A percentile compares a stretch with the other conserved stretches of the same genome.
Conservation (phyloP, 192 early-diverging fungal genomes). For the Endogone sp. region DNA sequence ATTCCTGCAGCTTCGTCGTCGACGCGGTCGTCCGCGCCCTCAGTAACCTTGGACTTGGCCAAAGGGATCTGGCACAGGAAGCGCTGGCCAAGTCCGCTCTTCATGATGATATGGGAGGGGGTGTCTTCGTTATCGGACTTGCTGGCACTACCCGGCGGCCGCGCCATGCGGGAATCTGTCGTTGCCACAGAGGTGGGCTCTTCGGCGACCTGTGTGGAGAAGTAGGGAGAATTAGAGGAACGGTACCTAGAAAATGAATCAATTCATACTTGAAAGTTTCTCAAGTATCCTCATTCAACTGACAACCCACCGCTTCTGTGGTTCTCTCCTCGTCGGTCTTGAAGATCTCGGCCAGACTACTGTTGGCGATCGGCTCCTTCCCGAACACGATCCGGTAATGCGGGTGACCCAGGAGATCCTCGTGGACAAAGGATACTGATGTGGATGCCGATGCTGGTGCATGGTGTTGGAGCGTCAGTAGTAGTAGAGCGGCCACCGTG, state of each 20-base stretch:
- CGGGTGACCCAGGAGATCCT: conserved; percentile 43
- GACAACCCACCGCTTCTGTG: conserved; percentile 7
- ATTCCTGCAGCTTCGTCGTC: conserved; percentile 30
- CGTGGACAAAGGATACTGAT: conserved; percentile 30
- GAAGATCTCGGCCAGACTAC: conserved; percentile 16
- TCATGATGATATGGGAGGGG: conserved; percentile 27
- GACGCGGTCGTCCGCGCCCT: conserved; percentile 10
- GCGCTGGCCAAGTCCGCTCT: conserved; percentile 25
- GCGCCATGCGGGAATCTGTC: background rate
- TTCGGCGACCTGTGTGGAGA: background rate
- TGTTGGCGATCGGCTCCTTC: conserved; percentile 14
- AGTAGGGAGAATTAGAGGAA: no score
- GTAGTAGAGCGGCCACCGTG: no score
- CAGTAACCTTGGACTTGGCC: conserved; percentile 13
- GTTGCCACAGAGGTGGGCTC: background rate
- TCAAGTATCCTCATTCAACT: no score
- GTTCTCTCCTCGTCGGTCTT: conserved; percentile 1
- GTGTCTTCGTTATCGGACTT: background rate
- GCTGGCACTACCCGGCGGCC: background rate
- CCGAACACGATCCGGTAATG: conserved; percentile 34
- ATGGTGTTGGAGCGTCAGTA: no score
- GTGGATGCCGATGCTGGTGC: background rate
- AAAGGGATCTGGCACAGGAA: conserved; percentile 50
- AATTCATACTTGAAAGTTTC: no score
- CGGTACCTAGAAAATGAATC: no score